Evolutionary conservation across 2,329 filamentous ascomycete genomes (phyloP).

Genomic region (Xylariaceae sp.): DNA sequence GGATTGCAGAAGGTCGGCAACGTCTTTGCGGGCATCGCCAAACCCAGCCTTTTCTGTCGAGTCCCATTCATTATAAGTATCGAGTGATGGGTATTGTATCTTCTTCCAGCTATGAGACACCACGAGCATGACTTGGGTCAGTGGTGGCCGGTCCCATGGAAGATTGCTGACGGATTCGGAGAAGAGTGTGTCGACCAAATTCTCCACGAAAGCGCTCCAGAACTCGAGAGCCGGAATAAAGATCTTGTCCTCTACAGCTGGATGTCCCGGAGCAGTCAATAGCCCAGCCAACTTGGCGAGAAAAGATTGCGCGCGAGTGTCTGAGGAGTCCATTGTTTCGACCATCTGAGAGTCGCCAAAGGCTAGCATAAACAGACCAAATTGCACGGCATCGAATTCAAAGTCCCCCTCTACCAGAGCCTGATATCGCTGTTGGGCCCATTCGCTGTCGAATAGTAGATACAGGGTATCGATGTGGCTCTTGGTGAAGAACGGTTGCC

Average conservation of each 20-base stretch:
- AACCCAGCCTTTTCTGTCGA: conserved; percentile 65
- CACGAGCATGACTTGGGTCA: conserved; percentile 57
- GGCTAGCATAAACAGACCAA: conserved; percentile 63
- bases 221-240: conserved; percentile 75
- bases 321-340: conserved; percentile 51
- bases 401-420: conserved; percentile 56
- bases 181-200: conserved; percentile 55
- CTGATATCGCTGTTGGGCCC: conserved; percentile 54
- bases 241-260: conserved; percentile 69
- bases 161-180: conserved; percentile 44
- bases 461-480: conserved; percentile 56
- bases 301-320: conserved; percentile 49
- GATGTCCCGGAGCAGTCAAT: conserved; percentile 60
- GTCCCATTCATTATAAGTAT: conserved; percentile 63
- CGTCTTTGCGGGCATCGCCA: conserved; percentile 69
- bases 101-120: conserved; percentile 66
- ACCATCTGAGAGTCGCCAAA: conserved; percentile 65
- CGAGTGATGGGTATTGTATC: conserved; percentile 60
- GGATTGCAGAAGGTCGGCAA: conserved; percentile 72
- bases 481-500: conserved; percentile 57
- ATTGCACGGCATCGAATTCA: conserved; percentile 61
- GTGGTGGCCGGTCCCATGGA: conserved; percentile 56
- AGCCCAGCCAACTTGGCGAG: conserved; percentile 61
- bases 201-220: conserved; percentile 74
- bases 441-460: conserved; percentile 56